phyloP scores from a whole-genome alignment of 75 land plant genomes.

The Ceratopteris richardii region DNA sequence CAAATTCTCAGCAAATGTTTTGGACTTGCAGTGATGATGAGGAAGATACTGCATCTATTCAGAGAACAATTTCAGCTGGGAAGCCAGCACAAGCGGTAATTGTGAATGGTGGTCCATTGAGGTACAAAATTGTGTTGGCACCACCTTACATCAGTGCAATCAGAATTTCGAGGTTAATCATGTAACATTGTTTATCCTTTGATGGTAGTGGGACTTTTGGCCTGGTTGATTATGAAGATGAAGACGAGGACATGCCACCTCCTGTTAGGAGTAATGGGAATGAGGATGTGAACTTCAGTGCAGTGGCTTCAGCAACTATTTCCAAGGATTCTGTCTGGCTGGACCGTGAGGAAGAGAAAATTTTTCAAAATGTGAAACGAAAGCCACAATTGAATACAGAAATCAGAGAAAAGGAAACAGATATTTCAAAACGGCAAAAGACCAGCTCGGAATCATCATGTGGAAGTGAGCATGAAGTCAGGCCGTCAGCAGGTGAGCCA shows the following conservation, averaged over 20 bases:
- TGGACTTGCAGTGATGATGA: slow-evolving; percentile 84
- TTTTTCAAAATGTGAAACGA: slow-evolving; percentile 3
- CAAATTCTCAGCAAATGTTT: too few relatives aligned
- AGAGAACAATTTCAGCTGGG: slow-evolving; percentile 9
- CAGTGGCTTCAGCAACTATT: not conserved
- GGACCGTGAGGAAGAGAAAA: not conserved
- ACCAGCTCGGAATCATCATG: not conserved
- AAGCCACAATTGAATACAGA: not conserved
- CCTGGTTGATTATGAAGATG: slow-evolving; percentile 86
- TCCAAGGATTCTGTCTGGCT: slow-evolving; percentile 4
- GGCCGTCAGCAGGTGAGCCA: not conserved
- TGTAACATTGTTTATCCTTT: slow-evolving; percentile 3
- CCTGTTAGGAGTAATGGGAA: slow-evolving; percentile 8
- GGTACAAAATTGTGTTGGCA: not conserved
- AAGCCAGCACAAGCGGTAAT: slow-evolving; percentile 27
- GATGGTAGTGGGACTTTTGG: slow-evolving; percentile 38
- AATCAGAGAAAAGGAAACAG: not conserved
- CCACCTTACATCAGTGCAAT: too few relatives aligned
- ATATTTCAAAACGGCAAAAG: not conserved
- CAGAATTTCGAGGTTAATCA: too few relatives aligned
- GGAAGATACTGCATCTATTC: slow-evolving; percentile 64
- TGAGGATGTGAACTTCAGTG: not conserved
- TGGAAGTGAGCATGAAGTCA: not conserved
- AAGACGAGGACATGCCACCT: slow-evolving; percentile 61
- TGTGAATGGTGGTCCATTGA: slow-evolving; percentile 46